These are phyloP conservation scores for Globisporangium parvum DNA, from an alignment of 352 stramenopile species.

Conservation along the genomic window DNA sequence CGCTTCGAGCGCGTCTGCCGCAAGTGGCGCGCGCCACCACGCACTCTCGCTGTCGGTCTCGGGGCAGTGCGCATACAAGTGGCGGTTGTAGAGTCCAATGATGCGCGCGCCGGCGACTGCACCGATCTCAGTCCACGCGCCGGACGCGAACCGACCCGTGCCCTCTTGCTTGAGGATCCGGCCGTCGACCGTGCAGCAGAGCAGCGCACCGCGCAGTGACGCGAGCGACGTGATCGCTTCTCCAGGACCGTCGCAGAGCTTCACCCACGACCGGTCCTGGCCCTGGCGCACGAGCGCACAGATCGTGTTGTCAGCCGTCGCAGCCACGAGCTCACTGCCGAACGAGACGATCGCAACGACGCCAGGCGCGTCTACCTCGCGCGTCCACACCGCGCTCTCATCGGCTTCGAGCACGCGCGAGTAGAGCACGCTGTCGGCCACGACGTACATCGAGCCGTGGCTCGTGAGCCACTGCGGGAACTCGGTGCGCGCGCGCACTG, in stretches of 20 bases:
- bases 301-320: constrained; percentile 45
- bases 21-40: constrained; percentile 54
- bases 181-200: constrained; percentile 54
- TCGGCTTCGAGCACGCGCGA: constrained; percentile 54
- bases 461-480: constrained; percentile 74
- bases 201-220: constrained; percentile 53
- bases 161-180: constrained; percentile 67
- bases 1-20: constrained; percentile 37
- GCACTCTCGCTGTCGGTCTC: background rate
- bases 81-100: constrained; percentile 72
- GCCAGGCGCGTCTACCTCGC: constrained; percentile 30
- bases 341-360: constrained; percentile 72
- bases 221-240: constrained; percentile 49
- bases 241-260: constrained; percentile 38
- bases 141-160: constrained; percentile 50
- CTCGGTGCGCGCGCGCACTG: constrained; percentile 9
- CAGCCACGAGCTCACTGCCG: constrained; percentile 58
- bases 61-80: constrained; percentile 48
- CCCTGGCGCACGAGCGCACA: constrained; percentile 40
- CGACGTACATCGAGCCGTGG: constrained; percentile 65
- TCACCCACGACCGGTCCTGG: constrained; percentile 37
- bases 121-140: constrained; percentile 52
- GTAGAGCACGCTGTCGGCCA: constrained; percentile 51
- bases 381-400: constrained; percentile 29
- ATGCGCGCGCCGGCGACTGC: constrained; percentile 28